Base-by-base conservation (phyloP, 2,329 filamentous ascomycete genomes). In the Ophiostoma australiae region DNA sequence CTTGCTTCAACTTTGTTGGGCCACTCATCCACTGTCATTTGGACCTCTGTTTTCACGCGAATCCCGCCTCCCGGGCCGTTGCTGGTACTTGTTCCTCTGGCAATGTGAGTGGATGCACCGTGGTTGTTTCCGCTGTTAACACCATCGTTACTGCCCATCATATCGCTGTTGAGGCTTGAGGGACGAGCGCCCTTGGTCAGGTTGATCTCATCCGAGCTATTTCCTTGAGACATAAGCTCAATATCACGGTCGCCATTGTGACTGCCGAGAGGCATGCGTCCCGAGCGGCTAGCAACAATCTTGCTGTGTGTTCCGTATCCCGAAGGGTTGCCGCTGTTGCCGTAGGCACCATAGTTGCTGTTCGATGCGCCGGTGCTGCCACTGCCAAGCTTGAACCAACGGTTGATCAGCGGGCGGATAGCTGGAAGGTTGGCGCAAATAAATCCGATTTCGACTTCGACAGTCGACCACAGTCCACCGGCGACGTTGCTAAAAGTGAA, bases 361-460 rank as follows among this genome's bases (percentile, higher is more conserved):
- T 67, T 33, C 6, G 71, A 68, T 17, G 41, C 35, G n/a, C 69
- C 66, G 8, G 35, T 72, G 52, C 70, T 66, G 35, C 52, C 61
- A 31, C 41, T 69, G 27, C 69, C 52, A 31, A 61, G 61, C 15
- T 69, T 68, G 23, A 74, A 58, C 63, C 70, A 74, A 65, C 69
- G 55, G 33, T 41, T 58, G 23, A 74, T 33, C 11, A 74, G 39
- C 11, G 73, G 72, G 8, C 72, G 70, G 31, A 73, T 69, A 5
- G 72, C 67, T 3, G 73, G 73, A 27, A 74, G 69, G 58, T 74
- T 74, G 52, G 73, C 73, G 10, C 73, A 74, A 31, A 73, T 73
- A 20, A 73, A 74, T 2, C 73, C 73, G 20, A 72, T 71, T 23
- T 74, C 72, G 8, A 74, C 72, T 44, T 74, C 73, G 20, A 74